Evolutionary conservation across 306 rosid species (phyloP).

Genomic region (Cucurbita ficifolia): DNA sequence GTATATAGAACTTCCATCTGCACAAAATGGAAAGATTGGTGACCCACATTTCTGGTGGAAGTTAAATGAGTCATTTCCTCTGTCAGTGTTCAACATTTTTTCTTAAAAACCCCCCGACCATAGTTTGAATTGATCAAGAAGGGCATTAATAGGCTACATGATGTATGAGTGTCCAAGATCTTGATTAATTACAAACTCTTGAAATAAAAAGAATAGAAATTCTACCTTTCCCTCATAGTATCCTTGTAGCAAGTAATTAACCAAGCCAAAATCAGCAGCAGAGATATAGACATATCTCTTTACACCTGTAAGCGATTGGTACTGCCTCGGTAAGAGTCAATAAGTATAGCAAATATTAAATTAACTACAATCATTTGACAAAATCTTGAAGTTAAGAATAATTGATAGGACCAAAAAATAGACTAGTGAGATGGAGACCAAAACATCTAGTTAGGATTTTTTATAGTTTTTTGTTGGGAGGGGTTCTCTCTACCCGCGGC

Average conservation of each 20-base stretch:
- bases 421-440: not conserved
- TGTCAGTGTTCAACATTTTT: not conserved
- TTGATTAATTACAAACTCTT: not conserved
- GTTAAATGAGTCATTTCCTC: not conserved
- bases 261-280: conserved; percentile 88
- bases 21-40: not conserved
- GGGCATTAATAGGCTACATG: not conserved
- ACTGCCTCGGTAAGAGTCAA: not conserved
- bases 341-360: not conserved
- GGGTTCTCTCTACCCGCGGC: too few species aligned
- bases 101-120: not conserved
- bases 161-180: not conserved
- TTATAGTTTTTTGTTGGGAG: too few species aligned
- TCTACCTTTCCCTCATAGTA: conserved; percentile 95
- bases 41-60: not conserved
- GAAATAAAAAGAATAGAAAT: not conserved
- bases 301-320: conserved; percentile 43
- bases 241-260: conserved; percentile 57
- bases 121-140: not conserved
- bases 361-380: not conserved
- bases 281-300: conserved; percentile 85
- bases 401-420: not conserved
- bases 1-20: not conserved
- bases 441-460: not conserved
- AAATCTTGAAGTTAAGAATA: not conserved